Percentiles rank a stretch among this genome's conserved stretches.
phyloP scores from a whole-genome alignment of 495 filamentous ascomycete genomes.

The Cudoniella acicularis region DNA sequence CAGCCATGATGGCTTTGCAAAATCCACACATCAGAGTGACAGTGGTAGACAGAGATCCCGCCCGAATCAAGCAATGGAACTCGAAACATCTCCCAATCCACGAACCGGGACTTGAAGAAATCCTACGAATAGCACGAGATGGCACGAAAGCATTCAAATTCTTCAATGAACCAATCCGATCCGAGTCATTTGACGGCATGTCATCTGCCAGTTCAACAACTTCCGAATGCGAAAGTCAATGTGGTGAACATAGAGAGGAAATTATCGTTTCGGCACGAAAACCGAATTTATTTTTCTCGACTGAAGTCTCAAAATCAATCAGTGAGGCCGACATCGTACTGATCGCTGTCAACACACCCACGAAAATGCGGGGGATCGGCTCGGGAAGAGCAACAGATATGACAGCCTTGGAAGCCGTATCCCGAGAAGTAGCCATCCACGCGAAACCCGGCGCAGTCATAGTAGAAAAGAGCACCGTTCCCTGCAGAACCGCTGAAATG shows the following conservation, averaged over 20 bases:
- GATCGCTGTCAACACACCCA: conserved; percentile 79
- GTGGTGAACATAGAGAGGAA: conserved; percentile 19
- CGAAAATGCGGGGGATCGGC: conserved; percentile 66
- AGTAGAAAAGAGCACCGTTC: conserved; percentile 83
- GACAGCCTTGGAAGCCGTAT: conserved; percentile 66
- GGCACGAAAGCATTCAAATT: conserved; percentile 40
- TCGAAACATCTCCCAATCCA: conserved; percentile 71
- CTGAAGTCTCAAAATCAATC: conserved; percentile 56
- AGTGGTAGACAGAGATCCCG: conserved; percentile 65
- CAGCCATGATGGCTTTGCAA: conserved; percentile 68
- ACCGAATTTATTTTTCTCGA: conserved; percentile 75
- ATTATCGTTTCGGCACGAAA: conserved; percentile 38
- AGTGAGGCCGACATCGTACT: conserved; percentile 70
- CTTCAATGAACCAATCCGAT: conserved; percentile 22
- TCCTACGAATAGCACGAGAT: conserved; percentile 63
- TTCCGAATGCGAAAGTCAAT: conserved; percentile 31
- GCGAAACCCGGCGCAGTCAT: conserved; percentile 67
- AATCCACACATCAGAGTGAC: conserved; percentile 65
- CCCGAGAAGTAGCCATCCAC: conserved; percentile 60
- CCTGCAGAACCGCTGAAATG: conserved; percentile 69
- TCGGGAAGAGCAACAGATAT: conserved; percentile 71
- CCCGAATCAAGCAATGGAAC: conserved; percentile 69
- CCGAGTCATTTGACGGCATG: conserved; percentile 11
- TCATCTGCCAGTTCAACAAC: conserved; percentile 18
- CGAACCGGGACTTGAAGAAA: conserved; percentile 66